phyloP scores from a whole-genome alignment of 1,139 yeast species.

The Blastobotrys apis region DNA sequence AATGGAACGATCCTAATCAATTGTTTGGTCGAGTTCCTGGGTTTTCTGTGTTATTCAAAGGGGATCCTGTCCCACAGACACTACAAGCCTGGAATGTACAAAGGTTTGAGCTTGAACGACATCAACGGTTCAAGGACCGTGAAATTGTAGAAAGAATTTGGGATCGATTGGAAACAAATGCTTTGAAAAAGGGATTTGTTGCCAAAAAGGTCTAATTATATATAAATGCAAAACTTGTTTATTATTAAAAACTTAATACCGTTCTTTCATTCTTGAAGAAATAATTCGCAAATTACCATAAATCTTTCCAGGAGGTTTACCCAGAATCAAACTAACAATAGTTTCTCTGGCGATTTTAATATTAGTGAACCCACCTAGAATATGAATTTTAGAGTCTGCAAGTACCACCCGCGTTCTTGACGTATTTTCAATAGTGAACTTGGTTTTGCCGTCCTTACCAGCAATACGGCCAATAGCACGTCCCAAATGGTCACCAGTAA shows the following conservation, averaged over 20 bases:
- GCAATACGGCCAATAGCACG: constrained; percentile 99
- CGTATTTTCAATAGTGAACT: constrained; percentile 97
- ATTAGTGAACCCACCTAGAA: constrained; percentile 93
- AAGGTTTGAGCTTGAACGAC: constrained; percentile 71
- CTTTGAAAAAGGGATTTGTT: constrained; percentile 12
- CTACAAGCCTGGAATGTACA: constrained; percentile 86
- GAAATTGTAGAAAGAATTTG: constrained; percentile 83
- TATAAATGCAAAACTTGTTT: background rate
- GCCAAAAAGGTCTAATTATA: constrained; percentile 4
- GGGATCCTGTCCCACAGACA: constrained; percentile 73
- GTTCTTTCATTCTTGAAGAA: constrained; percentile 94
- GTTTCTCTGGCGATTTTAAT: constrained; percentile 97
- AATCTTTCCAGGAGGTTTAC: constrained; percentile 98
- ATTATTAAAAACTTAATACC: constrained; percentile 49
- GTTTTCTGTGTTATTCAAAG: constrained; percentile 67
- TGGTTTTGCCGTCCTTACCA: constrained; percentile 98
- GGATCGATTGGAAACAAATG: constrained; percentile 45
- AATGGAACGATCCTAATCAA: constrained; percentile 72
- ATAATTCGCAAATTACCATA: constrained; percentile 96
- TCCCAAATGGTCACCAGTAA: constrained; percentile 92
- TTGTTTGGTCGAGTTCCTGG: constrained; percentile 85
- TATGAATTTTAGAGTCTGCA: constrained; percentile 95
- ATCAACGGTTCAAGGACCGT: constrained; percentile 80
- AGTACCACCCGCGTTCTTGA: constrained; percentile 95
- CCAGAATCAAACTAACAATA: constrained; percentile 88